phyloP scores from a whole-genome alignment of 1,284 basidiomycete species.

The Leccinum fuscescens region DNA sequence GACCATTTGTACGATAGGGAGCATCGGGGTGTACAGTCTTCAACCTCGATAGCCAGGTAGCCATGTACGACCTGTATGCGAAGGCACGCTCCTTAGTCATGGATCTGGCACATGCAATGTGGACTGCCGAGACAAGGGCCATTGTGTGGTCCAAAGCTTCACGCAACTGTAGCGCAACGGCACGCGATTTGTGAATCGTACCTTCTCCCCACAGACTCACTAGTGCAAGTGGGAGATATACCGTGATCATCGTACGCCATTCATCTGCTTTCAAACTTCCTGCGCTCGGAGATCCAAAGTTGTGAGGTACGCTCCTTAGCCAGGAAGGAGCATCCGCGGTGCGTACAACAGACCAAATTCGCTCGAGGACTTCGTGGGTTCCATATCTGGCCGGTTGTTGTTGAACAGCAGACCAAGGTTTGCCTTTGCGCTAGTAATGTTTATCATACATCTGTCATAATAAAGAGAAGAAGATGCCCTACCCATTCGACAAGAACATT shows the following conservation, averaged over 20 bases:
- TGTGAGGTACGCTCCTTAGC: constrained; percentile 1
- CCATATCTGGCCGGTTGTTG: neutral
- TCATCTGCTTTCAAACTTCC: constrained; percentile 7
- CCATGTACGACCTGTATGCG: neutral
- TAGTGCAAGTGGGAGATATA: constrained; percentile 7
- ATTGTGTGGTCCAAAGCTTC: constrained; percentile 6
- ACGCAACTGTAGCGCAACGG: neutral
- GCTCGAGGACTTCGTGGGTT: constrained; percentile 1
- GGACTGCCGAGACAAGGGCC: constrained; percentile 7
- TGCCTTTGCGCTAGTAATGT: neutral
- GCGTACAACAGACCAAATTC: neutral
- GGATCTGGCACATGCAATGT: constrained; percentile 4
- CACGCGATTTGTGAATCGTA: neutral
- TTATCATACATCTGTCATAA: neutral
- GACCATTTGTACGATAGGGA: neutral
- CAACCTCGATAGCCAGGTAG: neutral
- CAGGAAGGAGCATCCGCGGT: neutral
- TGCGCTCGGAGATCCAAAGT: constrained; percentile 2
- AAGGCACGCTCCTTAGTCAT: neutral
- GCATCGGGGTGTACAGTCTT: neutral
- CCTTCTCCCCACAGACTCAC: constrained; percentile 8
- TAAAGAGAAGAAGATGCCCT: neutral
- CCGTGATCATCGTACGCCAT: constrained; percentile 4
- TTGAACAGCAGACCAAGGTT: constrained; percentile 1
- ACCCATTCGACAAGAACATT: constrained; percentile 3